Evolutionary conservation across 2,329 filamentous ascomycete species (phyloP).

Genomic region (Plectosphaerella plurivora): DNA sequence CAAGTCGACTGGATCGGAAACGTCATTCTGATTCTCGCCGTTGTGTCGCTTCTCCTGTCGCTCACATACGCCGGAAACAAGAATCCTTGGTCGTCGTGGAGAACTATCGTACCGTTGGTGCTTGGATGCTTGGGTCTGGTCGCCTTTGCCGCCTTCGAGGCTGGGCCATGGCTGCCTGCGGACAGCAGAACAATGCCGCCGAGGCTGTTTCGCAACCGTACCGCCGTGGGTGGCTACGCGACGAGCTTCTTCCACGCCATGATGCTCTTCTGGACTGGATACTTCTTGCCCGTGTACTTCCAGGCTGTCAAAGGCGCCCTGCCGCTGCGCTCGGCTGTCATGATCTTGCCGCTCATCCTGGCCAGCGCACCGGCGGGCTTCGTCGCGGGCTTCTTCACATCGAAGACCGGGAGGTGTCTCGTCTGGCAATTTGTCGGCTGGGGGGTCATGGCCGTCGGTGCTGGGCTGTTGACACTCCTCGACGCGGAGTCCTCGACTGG

Average conservation of each 20-base stretch:
- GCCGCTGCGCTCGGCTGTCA: slow-evolving; percentile 26
- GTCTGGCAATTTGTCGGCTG: slow-evolving; percentile 28
- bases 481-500: slow-evolving; percentile 27
- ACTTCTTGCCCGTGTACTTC: slow-evolving; percentile 43
- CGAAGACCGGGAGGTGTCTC: slow-evolving; percentile 26
- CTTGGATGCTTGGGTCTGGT: slow-evolving; percentile 29
- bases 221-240: slow-evolving; percentile 59
- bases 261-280: slow-evolving; percentile 41
- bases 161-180: slow-evolving; percentile 9
- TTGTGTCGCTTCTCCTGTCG: slow-evolving; percentile 27
- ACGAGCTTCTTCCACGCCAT: slow-evolving; percentile 70
- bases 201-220: slow-evolving; percentile 38
- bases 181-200: slow-evolving; percentile 34
- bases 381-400: slow-evolving; percentile 21
- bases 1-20: slow-evolving; percentile 37
- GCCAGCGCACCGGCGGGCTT: slow-evolving; percentile 22
- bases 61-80: slow-evolving; percentile 48
- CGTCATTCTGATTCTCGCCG: slow-evolving; percentile 27
- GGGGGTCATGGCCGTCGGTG: slow-evolving; percentile 28
- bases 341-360: slow-evolving; percentile 24
- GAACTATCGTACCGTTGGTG: slow-evolving; percentile 26
- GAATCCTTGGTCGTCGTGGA: slow-evolving; percentile 64
- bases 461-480: slow-evolving; percentile 36
- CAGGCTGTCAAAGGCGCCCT: slow-evolving; percentile 30
- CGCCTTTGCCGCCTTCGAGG: slow-evolving; percentile 30